Evolutionary conservation across 2,329 filamentous ascomycete genomes (phyloP), one percentile per base, ranked within the genome.

Genomic region (Pseudopyricularia cyperi): DNA sequence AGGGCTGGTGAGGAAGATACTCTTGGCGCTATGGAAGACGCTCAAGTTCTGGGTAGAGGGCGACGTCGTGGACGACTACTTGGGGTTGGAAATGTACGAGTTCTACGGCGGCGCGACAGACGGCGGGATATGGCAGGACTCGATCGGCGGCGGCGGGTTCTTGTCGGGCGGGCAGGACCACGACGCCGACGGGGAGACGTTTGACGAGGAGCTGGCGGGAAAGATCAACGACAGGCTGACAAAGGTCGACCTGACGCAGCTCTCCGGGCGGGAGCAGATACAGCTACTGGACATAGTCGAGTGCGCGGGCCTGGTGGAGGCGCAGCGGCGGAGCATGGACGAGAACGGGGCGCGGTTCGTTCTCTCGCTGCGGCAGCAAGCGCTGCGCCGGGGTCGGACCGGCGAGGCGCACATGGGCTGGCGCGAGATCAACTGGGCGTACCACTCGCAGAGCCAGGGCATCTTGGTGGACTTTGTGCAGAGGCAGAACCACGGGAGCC

Each of bases 311-410:
- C 79, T 87, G 37, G 87, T 95, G 1, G 89, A 95, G 63, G 87
- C 85, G 60, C 88, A 96, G 61, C 80, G 89, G 17, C 80, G 88
- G 6, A 95, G 89, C 3, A 85, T 96, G 69, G 90, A 96, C 61
- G 87, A 88, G 60, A 95, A 95, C 61, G 90, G 87, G 3, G 85
- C 87, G 8, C 82, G 89, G 44, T 96, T 90, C 65, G 80, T 95
- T 68, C 73, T 95, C 12, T 93, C 93, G 66, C 93, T 91, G 68
- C 78, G 88, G 19, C 86, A 94, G 60, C 83, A 91, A 63, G 82
- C 82, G 49, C 71, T 94, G 48, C 80, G 83, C 28, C 82, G 81
- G 63, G 74, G 76, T 48, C 78, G 82, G 54, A 76, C 77, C 3
- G 77, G 78, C 55, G 77, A 85, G 39, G 77, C 82, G 3, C 74